Base-by-base conservation (phyloP, 1,284 basidiomycete genomes). In the Ceraceosorus bombacis region DNA sequence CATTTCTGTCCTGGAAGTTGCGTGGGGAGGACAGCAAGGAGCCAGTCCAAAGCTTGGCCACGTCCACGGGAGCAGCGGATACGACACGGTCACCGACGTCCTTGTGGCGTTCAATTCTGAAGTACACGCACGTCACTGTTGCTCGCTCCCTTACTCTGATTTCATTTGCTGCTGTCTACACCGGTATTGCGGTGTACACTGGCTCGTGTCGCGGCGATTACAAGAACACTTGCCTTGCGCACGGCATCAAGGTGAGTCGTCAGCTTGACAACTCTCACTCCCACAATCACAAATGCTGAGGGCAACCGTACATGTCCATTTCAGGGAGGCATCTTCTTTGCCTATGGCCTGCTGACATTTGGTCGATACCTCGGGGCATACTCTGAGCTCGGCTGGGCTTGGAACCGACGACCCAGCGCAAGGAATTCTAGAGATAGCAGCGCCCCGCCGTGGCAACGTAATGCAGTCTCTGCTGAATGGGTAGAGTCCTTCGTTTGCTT, bases 301-400 rank as follows among this genome's bases (percentile, higher is more conserved):
- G 27, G 27, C 27, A 1, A 27, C 27, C 3, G 3, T 3, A 27
- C 27, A 1, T 27, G 27, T 27, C 27, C 27, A 2, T 27, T 3
- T 27, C 3, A 27, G 27, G 80, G 68, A 37, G 84, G 81, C 17
- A 69, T 68, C 46, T 64, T 64, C 39, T 69, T 74, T 59, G 73
- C 77, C 70, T 97, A 92, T 78, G 94, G 93, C 10, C 79, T 97
- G 5, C 79, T 90, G 59, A 86, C 88, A 0, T 97, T 95, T 77
- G 88, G 85, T 37, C 88, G 94, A 27, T 97, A 90, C 80, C 84
- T 95, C 56, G 94, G 94, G 27, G 85, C 89, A 0, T 93, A 88
- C 77, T 84, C 90, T 9, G 86, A 90, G 61, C 79, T 86, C 48
- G 93, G 93, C 1, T 97, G 93, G 93, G 89, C 94, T 6, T 97